These are phyloP conservation scores for Lentinula aciculospora DNA, from an alignment of 768 basidiomycete genomes.

Conservation along the genomic window DNA sequence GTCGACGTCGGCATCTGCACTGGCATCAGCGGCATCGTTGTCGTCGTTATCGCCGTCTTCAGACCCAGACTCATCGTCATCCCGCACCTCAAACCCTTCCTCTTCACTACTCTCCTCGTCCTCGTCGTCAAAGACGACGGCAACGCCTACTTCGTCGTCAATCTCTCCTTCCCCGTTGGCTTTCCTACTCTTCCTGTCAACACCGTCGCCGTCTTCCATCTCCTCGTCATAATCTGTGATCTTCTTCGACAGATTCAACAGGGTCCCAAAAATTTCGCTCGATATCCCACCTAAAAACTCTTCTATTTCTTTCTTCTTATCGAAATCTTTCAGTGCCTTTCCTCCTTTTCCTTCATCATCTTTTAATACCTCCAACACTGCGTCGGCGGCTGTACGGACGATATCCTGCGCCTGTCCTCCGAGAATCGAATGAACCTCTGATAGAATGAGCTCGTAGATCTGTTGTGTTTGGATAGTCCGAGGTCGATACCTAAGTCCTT, in stretches of 20 bases:
- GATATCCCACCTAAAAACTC: constrained; percentile 60
- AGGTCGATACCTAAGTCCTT: constrained; percentile 90
- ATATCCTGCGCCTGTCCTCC: constrained; percentile 97
- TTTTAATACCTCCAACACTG: constrained; percentile 83
- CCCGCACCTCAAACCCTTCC: constrained; percentile 80
- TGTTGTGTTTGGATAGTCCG: constrained; percentile 92
- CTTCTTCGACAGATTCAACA: constrained; percentile 86
- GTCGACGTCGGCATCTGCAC: constrained; percentile 36
- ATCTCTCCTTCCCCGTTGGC: constrained; percentile 86
- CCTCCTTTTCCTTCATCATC: constrained; percentile 57
- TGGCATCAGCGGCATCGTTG: constrained; percentile 29
- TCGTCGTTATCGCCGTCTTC: constrained; percentile 29
- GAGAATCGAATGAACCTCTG: constrained; percentile 73
- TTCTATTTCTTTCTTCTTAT: constrained; percentile 94
- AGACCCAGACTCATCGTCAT: constrained; percentile 72
- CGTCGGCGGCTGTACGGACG: constrained; percentile 93
- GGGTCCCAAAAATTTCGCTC: constrained; percentile 74
- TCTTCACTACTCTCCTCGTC: constrained; percentile 90
- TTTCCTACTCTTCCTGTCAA: constrained; percentile 58
- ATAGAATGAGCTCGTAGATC: constrained; percentile 88
- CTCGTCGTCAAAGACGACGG: constrained; percentile 96
- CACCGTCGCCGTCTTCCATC: constrained; percentile 76
- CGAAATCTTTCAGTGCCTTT: constrained; percentile 95
- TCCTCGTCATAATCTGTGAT: constrained; percentile 86
- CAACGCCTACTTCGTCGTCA: constrained; percentile 95